Percentiles rank a stretch among this genome's conserved stretches.
These are phyloP conservation scores for Cyberlindnera maclurae DNA, from an alignment of 805 yeast species.

Conservation along the genomic window DNA sequence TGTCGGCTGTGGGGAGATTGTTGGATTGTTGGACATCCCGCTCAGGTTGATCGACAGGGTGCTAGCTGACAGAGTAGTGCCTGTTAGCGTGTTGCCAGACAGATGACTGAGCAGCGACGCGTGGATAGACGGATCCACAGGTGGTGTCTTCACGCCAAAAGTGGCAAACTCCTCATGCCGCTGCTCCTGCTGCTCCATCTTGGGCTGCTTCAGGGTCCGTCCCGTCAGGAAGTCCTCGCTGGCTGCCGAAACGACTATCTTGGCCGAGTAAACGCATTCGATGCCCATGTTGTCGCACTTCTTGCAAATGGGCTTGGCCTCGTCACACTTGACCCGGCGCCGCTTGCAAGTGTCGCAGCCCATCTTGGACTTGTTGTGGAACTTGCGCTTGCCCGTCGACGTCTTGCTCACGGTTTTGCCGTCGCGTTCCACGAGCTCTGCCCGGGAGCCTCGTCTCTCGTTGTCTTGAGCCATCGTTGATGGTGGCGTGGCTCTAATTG, in stretches of 20 bases:
- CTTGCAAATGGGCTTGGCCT: constrained; percentile 66
- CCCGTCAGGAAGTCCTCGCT: too few species aligned
- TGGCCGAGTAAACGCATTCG: constrained; percentile 54
- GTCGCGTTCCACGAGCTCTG: constrained; percentile 28
- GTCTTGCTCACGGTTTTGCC: constrained; percentile 34
- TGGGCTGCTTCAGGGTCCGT: too few species aligned
- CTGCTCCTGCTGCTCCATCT: background rate
- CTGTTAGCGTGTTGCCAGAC: background rate
- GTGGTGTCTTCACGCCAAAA: constrained; percentile 11
- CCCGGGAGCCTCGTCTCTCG: constrained; percentile 1
- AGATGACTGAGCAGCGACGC: background rate
- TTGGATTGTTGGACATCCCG: constrained; percentile 23
- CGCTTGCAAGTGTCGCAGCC: constrained; percentile 89
- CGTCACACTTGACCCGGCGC: constrained; percentile 92
- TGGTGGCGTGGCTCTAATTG: too few species aligned
- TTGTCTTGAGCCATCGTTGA: too few species aligned
- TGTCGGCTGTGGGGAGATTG: constrained; percentile 25
- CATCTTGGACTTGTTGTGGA: constrained; percentile 79
- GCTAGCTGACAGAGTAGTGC: constrained; percentile 6
- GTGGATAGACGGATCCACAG: constrained; percentile 4
- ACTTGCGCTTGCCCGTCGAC: constrained; percentile 71
- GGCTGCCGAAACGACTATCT: too few species aligned
- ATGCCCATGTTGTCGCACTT: constrained; percentile 78
- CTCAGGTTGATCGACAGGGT: constrained; percentile 19
- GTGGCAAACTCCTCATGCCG: constrained; percentile 3